These are phyloP conservation scores for Penicillium sclerotiorum DNA, from an alignment of 2,329 filamentous ascomycete genomes.

Conservation along the genomic window DNA sequence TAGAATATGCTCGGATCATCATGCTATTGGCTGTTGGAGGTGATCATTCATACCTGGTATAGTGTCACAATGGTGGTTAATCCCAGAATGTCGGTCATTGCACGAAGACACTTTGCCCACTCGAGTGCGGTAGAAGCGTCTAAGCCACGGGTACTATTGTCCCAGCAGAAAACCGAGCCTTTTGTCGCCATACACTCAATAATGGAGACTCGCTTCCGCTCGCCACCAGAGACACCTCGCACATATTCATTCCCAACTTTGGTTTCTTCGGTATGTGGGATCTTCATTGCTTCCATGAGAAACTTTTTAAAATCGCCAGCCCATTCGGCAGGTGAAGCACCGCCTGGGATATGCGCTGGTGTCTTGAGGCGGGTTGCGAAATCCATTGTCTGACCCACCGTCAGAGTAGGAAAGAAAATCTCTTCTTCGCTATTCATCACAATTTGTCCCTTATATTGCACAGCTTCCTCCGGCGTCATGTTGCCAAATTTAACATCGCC, in stretches of 20 bases:
- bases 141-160: conserved; percentile 73
- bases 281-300: conserved; percentile 59
- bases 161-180: conserved; percentile 71
- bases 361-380: conserved; percentile 62
- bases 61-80: conserved; percentile 68
- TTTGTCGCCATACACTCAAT: conserved; percentile 72
- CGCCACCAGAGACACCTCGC: conserved; percentile 71
- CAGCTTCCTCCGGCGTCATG: conserved; percentile 46
- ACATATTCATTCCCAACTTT: conserved; percentile 58
- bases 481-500: conserved; percentile 49
- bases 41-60: conserved; percentile 69
- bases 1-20: too few species aligned
- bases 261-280: conserved; percentile 68
- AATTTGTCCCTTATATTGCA: conserved; percentile 59
- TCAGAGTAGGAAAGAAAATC: conserved; percentile 54
- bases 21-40: too few species aligned
- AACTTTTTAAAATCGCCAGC: conserved; percentile 56
- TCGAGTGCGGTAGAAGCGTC: conserved; percentile 74
- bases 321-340: conserved; percentile 50
- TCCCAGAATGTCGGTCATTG: conserved; percentile 72
- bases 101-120: conserved; percentile 65
- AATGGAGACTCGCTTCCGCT: conserved; percentile 74
- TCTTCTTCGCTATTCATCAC: conserved; percentile 59
- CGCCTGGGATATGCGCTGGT: conserved; percentile 52
- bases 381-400: conserved; percentile 56